A percentile compares a stretch with the other conserved stretches of the same genome.
Conservation (phyloP, 2,329 filamentous ascomycete genomes). For the Byssothecium circinans region DNA sequence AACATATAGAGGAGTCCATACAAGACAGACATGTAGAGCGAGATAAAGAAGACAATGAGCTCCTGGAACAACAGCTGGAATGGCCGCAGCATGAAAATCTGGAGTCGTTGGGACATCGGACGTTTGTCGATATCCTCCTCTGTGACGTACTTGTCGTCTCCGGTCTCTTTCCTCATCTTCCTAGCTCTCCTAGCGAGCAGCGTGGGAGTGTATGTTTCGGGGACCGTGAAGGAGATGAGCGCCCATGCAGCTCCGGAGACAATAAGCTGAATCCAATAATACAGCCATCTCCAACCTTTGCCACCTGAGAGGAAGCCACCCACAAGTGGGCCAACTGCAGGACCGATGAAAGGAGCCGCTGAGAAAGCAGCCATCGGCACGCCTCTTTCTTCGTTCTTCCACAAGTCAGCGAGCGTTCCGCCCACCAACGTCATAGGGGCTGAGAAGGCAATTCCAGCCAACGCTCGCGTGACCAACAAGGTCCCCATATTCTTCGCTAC, state of each 20-base stretch:
- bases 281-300: conserved; percentile 78
- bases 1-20: conserved; percentile 77
- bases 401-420: conserved; percentile 81
- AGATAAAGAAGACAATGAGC: conserved; percentile 81
- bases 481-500: conserved; percentile 75
- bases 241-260: conserved; percentile 69
- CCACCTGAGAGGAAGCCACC: conserved; percentile 73
- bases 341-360: conserved; percentile 80
- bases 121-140: conserved; percentile 78
- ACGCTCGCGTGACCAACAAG: conserved; percentile 72
- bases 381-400: conserved; percentile 79
- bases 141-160: conserved; percentile 69
- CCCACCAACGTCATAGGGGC: conserved; percentile 86
- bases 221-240: conserved; percentile 83
- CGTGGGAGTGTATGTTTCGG: conserved; percentile 83
- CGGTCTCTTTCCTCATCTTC: conserved; percentile 70
- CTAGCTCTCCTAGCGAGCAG: conserved; percentile 71
- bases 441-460: conserved; percentile 82
- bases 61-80: conserved; percentile 85
- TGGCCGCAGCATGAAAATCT: conserved; percentile 76
- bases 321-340: conserved; percentile 65
- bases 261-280: conserved; percentile 87
- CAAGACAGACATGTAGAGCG: conserved; percentile 81
- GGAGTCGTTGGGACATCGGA: conserved; percentile 67
- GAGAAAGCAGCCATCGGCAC: conserved; percentile 86